These are phyloP conservation scores for Ophiocordyceps polyrhachis-furcata DNA, from an alignment of 2,329 filamentous ascomycete genomes.

Conservation along the genomic window DNA sequence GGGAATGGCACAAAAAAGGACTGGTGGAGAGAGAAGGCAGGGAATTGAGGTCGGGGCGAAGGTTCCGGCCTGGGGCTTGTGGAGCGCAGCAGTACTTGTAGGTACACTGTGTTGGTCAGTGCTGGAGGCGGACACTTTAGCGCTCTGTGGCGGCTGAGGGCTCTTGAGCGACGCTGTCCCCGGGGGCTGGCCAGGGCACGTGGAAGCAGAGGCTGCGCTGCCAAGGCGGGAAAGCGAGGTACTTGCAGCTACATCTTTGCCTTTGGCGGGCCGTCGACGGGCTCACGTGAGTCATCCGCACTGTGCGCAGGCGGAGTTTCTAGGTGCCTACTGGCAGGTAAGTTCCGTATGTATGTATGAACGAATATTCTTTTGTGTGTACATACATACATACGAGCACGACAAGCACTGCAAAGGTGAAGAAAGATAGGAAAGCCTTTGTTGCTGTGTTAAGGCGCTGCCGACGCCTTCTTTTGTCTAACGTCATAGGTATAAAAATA, in stretches of 20 bases:
- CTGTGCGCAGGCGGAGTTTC: background rate
- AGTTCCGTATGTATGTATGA: no score
- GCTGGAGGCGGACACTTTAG: background rate
- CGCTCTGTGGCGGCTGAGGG: background rate
- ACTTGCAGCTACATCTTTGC: background rate
- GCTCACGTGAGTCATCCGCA: background rate
- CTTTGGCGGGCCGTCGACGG: background rate
- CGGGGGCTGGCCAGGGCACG: background rate
- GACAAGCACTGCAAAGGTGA: no score
- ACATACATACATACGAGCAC: no score
- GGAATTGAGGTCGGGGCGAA: slow-evolving; percentile 13
- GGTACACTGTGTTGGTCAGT: background rate
- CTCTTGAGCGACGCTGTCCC: background rate
- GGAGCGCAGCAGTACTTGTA: background rate
- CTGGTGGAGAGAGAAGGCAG: slow-evolving; percentile 15
- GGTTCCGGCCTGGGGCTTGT: slow-evolving; percentile 5
- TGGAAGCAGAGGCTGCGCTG: background rate
- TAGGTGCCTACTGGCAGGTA: no score
- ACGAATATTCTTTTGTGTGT: no score
- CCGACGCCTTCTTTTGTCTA: no score
- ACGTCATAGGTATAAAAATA: no score
- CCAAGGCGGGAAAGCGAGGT: background rate
- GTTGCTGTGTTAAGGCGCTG: no score
- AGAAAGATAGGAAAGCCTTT: no score
- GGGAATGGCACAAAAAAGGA: slow-evolving; percentile 17